Evolutionary conservation across 148 eudicot species (phyloP).

Genomic region (Cornus suecica): DNA sequence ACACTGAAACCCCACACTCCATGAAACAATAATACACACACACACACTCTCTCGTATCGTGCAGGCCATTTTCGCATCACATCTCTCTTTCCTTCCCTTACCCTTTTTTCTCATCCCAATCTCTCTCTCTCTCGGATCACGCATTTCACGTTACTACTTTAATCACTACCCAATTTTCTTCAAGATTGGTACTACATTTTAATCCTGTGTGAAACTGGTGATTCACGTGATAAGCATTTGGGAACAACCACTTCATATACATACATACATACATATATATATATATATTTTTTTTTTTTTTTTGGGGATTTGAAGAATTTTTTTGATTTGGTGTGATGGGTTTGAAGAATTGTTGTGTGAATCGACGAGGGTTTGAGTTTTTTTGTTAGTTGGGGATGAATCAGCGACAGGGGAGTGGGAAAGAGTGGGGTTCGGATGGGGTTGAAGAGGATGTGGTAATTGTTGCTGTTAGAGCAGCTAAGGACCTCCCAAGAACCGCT

Average conservation of each 20-base stretch:
- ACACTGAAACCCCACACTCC: neutral
- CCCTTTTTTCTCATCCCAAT: slow-evolving; percentile 13
- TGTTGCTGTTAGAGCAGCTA: slow-evolving; percentile 69
- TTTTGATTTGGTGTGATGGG: neutral
- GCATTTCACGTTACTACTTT: slow-evolving; percentile 10
- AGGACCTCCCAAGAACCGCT: slow-evolving; percentile 56
- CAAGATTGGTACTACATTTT: neutral
- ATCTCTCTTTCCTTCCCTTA: neutral
- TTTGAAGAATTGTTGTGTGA: neutral
- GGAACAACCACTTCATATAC: neutral
- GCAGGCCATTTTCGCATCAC: slow-evolving; percentile 8
- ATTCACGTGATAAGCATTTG: neutral
- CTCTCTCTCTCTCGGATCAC: slow-evolving; percentile 6
- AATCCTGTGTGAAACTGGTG: too few species aligned
- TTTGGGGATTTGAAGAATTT: neutral
- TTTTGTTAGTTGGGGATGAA: slow-evolving; percentile 31
- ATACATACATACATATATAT: neutral
- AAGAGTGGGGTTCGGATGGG: slow-evolving; percentile 18
- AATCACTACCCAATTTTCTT: neutral
- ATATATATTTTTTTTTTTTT: neutral
- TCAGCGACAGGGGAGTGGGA: slow-evolving; percentile 31
- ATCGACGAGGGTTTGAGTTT: slow-evolving; percentile 1
- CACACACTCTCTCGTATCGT: too few species aligned
- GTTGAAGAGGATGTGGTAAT: slow-evolving; percentile 40
- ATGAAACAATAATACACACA: neutral